A percentile compares a stretch with the other conserved stretches of the same genome.
Evolutionary conservation across 192 early-diverging fungal genomes (phyloP).

Genomic region (Backusella parvicylindrica): DNA sequence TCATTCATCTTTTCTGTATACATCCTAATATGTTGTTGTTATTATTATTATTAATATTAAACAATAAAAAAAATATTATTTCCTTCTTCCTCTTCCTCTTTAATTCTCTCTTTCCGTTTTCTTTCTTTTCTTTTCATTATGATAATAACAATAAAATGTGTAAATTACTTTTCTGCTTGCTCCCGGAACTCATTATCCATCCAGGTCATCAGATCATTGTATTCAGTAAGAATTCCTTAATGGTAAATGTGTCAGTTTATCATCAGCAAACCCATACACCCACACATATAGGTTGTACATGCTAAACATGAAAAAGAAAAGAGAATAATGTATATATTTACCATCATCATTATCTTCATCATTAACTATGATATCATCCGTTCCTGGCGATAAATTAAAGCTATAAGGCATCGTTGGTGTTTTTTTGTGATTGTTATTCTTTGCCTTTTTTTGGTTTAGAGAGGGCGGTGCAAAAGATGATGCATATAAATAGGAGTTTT

Average conservation of each 20-base stretch:
- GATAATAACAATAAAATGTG: neutral
- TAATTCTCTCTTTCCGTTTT: neutral
- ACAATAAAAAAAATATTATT: neutral
- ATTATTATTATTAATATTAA: neutral
- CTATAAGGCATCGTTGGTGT: neutral
- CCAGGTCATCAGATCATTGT: conserved; percentile 19
- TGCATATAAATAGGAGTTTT: neutral
- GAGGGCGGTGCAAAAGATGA: neutral
- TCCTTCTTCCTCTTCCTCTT: neutral
- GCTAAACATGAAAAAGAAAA: neutral
- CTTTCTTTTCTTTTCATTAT: neutral
- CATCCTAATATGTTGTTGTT: conserved; percentile 4
- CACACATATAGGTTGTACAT: neutral
- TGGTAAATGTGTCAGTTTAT: neutral
- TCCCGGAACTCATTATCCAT: conserved; percentile 26
- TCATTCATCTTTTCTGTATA: conserved; percentile 23
- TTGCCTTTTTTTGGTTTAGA: neutral
- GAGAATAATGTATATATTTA: neutral
- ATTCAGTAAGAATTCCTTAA: neutral
- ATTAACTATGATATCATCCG: neutral
- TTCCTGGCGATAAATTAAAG: neutral
- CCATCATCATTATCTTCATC: neutral
- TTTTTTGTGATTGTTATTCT: neutral
- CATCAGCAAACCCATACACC: neutral
- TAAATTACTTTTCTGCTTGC: conserved; percentile 20